These are phyloP conservation scores for Termitomyces eurrhizus DNA, from an alignment of 768 basidiomycete species.

Conservation along the genomic window DNA sequence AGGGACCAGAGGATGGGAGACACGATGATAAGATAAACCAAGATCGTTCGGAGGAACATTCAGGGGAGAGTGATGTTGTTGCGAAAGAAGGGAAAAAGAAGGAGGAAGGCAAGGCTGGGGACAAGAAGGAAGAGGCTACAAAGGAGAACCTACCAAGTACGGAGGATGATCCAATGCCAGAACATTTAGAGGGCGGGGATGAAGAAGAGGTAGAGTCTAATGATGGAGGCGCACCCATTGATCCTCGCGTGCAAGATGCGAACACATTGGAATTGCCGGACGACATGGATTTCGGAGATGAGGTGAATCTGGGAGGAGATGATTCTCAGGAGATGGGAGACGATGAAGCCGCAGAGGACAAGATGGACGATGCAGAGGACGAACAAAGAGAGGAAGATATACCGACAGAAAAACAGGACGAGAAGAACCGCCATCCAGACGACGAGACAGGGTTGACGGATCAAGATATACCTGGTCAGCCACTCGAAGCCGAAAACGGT, in stretches of 20 bases:
- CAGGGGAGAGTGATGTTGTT: slow-evolving; percentile 60
- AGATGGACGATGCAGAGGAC: slow-evolving; percentile 28
- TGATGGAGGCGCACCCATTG: slow-evolving; percentile 62
- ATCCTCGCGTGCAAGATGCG: slow-evolving; percentile 74
- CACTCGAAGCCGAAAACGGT: slow-evolving; percentile 24
- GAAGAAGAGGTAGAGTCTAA: slow-evolving; percentile 41
- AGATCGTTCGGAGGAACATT: slow-evolving; percentile 52
- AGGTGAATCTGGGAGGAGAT: slow-evolving; percentile 28
- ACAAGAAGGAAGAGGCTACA: slow-evolving; percentile 24
- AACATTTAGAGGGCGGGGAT: slow-evolving; percentile 30
- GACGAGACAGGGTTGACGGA: slow-evolving; percentile 26
- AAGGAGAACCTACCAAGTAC: slow-evolving; percentile 16
- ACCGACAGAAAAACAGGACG: slow-evolving; percentile 16
- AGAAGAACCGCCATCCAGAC: slow-evolving; percentile 20
- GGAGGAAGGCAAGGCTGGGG: slow-evolving; percentile 28
- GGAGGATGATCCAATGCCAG: slow-evolving; percentile 17
- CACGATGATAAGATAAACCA: slow-evolving; percentile 55
- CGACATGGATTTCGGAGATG: slow-evolving; percentile 63
- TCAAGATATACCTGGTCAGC: slow-evolving; percentile 19
- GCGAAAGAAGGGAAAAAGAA: slow-evolving; percentile 67
- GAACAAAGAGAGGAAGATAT: slow-evolving; percentile 22
- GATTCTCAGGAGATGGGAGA: slow-evolving; percentile 23
- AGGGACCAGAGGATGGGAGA: slow-evolving; percentile 49
- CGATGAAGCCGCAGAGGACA: slow-evolving; percentile 27
- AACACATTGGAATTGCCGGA: slow-evolving; percentile 87